A percentile compares a stretch with the other conserved stretches of the same genome.
Evolutionary conservation across 148 eudicot genomes (phyloP).

Genomic region (Drosera capensis): DNA sequence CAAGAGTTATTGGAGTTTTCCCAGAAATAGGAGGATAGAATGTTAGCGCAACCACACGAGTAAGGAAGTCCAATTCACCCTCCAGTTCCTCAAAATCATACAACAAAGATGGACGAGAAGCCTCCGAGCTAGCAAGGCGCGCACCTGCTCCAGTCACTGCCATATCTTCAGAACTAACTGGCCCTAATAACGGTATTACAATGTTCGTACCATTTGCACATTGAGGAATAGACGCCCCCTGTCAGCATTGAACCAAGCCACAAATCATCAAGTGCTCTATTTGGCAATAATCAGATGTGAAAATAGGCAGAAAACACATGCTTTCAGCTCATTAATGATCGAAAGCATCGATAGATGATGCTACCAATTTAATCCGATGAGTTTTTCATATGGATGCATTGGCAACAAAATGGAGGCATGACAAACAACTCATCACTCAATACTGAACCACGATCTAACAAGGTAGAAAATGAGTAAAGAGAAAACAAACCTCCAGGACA

Average conservation of each 20-base stretch:
- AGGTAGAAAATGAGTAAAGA: constrained; percentile 3
- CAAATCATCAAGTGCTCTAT: background rate
- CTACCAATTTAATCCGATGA: too few relatives aligned
- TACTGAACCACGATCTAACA: constrained; percentile 2
- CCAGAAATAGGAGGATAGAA: constrained; percentile 77
- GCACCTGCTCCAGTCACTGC: constrained; percentile 96
- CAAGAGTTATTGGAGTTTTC: constrained; percentile 69
- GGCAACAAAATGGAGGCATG: too few relatives aligned
- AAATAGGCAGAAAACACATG: too few relatives aligned
- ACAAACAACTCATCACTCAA: constrained; percentile 9
- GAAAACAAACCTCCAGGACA: constrained; percentile 61
- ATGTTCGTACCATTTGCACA: constrained; percentile 86
- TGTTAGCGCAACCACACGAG: constrained; percentile 79
- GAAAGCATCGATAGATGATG: too few relatives aligned
- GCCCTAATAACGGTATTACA: constrained; percentile 63
- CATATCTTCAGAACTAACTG: constrained; percentile 71
- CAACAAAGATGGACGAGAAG: constrained; percentile 42
- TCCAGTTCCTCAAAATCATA: constrained; percentile 97
- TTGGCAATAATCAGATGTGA: background rate
- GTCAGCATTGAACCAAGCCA: constrained; percentile 12
- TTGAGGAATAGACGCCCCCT: constrained; percentile 90
- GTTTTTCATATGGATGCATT: too few relatives aligned
- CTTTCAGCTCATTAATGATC: too few relatives aligned
- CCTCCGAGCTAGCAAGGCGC: constrained; percentile 60
- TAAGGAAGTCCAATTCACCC: constrained; percentile 91